Base-by-base conservation (phyloP, 1,139 yeast species). In the Kurtzmaniella quercitrusa region DNA sequence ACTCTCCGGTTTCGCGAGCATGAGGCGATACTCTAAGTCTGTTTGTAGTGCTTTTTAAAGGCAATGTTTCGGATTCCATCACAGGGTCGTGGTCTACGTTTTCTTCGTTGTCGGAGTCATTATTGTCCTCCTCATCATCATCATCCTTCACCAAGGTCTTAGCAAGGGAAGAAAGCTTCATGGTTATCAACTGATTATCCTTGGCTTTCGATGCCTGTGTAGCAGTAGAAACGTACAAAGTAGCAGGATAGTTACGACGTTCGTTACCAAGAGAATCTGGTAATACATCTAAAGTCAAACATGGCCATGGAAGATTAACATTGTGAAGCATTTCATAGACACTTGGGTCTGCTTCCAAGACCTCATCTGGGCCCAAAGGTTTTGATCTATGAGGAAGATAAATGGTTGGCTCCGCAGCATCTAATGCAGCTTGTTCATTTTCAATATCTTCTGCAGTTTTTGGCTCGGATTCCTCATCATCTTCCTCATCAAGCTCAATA, bases 281-380 rank as follows among this genome's bases (percentile, higher is more conserved):
- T 44, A 94, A 67, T 33, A 93, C 69, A 59, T 93, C 98, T 49
- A 94, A 74, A 2, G 97, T 88, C 57, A 93, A 71, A 66, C 97
- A 89, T 17, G 99, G 98, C 98, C 98, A 93, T 55, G 96, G 95
- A 61, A 93, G 71, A 60, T 87, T 88, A 48, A 93, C 88, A 56
- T 88, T 88, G 65, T 93, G 99, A 46, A 93, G 72, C 98, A 93
- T 91, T 57, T 93, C 96, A 61, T 94, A 93, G 3, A 93, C 96
- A 14, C 93, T 74, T 43, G 96, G 96, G 66, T 93, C 98, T 1
- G 98, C 96, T 66, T 93, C 98, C 60, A 93, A 74, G 8, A 86
- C 95, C 68, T 93, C 98, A 66, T 89, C 95, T 2, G 96, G 95
- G 1, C 96, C 98, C 50, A 93, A 72, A 5, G 96, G 96, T 54